Base-by-base conservation (phyloP, 441 rosid species). In the Gossypium lobatum region DNA sequence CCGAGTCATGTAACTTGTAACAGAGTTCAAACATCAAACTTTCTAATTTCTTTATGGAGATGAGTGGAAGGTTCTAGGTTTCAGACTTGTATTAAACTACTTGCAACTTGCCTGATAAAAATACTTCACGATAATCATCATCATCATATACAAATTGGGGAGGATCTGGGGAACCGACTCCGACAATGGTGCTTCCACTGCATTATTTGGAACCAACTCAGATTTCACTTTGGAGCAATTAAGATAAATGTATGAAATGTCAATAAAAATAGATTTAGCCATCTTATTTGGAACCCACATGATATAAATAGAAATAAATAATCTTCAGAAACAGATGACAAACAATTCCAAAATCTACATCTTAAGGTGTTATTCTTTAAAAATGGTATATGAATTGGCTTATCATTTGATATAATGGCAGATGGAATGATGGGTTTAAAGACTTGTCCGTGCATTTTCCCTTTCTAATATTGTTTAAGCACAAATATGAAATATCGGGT, bases 151-250 rank as follows among this genome's bases (percentile, higher is more conserved):
- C 59, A 75, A 93, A 95, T 60, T 87, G 97, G 0, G 97, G 99
- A 65, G 99, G 97, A 80, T 95, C 98, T 10, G 95, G 97, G 55
- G 96, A 93, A 80, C 98, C 98, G 52, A 95, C 83, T 65, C 96
- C 99, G 21, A 95, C 91, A 25, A 95, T 91, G 71, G 98, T 93
- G 87, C 99, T 95, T 76, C 99, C 99, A 73, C 97, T 95, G 80
- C 75, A 76, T 75, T 50, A 53, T 48, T 28, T 4, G 34, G 34
- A 28, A 28, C 34, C 34, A 0, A 28, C 37, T 31, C 37, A 31
- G 42, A 17, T 45, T 60, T 26, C 66, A 26, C 14, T 6, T 62
- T 17, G 21, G 37, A 20, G 23, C 11, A 64, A 63, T 13, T 6
- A 4, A 54, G 73, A 67, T 37, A 14, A 59, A 31, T 55, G n/a